Percentiles rank a stretch among this genome's conserved stretches.
Evolutionary conservation across 1,284 basidiomycete genomes (phyloP).

Genomic region (Xerocomus nothofagi): DNA sequence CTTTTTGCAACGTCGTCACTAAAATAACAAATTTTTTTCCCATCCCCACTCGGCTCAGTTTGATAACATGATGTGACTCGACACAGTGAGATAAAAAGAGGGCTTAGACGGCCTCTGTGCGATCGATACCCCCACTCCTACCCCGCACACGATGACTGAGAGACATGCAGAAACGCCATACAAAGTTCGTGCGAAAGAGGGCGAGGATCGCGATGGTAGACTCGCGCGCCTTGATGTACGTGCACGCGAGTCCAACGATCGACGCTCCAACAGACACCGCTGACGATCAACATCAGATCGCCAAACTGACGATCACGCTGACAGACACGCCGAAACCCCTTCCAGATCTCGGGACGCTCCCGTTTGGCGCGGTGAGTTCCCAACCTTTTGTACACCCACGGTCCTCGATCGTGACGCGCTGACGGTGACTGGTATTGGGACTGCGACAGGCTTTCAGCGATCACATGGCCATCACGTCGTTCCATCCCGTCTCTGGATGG

Average conservation of each 20-base stretch:
- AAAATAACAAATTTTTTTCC: too few species aligned
- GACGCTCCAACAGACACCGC: background rate
- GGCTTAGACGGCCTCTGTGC: background rate
- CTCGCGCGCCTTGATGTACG: constrained; percentile 24
- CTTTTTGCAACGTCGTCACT: too few species aligned
- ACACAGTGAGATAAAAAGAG: background rate
- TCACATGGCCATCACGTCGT: constrained; percentile 77
- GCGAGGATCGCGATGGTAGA: background rate
- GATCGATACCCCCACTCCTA: background rate
- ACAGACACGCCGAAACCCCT: constrained; percentile 40
- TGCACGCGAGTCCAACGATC: background rate
- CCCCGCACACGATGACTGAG: background rate
- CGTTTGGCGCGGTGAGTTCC: constrained; percentile 40
- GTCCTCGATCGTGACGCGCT: background rate
- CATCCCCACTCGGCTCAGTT: too few species aligned
- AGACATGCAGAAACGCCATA: constrained; percentile 1
- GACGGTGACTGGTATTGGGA: background rate
- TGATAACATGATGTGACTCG: background rate
- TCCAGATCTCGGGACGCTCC: constrained; percentile 36
- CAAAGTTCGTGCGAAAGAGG: background rate
- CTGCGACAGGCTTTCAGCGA: constrained; percentile 53
- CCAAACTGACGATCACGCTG: constrained; percentile 41
- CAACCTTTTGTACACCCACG: too few species aligned
- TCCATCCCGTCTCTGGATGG: constrained; percentile 72
- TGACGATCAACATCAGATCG: constrained; percentile 33